Base-by-base conservation (phyloP, 257 asterid species). In the Eucommia ulmoides region DNA sequence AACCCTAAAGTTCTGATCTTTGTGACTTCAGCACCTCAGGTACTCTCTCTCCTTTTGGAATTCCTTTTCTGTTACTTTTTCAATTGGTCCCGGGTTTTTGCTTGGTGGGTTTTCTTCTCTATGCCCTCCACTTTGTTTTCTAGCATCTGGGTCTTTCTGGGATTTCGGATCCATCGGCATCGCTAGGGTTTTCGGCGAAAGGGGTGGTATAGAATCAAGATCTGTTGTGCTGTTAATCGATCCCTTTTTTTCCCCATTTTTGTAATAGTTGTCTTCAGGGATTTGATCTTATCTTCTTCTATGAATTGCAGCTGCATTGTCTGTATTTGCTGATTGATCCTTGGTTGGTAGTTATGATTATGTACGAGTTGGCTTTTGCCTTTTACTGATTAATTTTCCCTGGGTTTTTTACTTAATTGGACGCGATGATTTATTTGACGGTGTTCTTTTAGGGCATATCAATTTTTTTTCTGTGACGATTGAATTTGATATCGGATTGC, bases 181-280 rank as follows among this genome's bases (percentile, higher is more conserved):
- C 66, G 72, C 75, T 78, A 65, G 82, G 91, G 79, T 66, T 83
- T 72, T 62, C 63, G 24, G 66, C 33, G 76, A 56, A 59, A 57
- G 73, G 63, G 69, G 75, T 77, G 79, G 86, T 79, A 73, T 69
- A 67, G 63, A 72, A 55, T 59, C 71, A 84, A 70, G 77, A 94
- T 84, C 82, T 93, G 79, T 89, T 66, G 52, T 74, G 80, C 71
- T 66, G 60, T 77, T 54, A 72, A 62, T 67, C 60, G 71, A 56
- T 77, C 82, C 74, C 69, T 64, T 61, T 51, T 24, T 46, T 41
- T 59, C 65, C 61, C 67, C 59, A 64, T 62, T 55, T 63, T 58
- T 65, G n/a, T n/a, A n/a, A n/a, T 42, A 54, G 64, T 70, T 71
- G 56, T 55, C 50, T 69, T 64, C 64, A 65, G 51, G 54, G 54